These are phyloP conservation scores for Endocalyx cinctus DNA, from an alignment of 2,329 filamentous ascomycete genomes.

Conservation along the genomic window DNA sequence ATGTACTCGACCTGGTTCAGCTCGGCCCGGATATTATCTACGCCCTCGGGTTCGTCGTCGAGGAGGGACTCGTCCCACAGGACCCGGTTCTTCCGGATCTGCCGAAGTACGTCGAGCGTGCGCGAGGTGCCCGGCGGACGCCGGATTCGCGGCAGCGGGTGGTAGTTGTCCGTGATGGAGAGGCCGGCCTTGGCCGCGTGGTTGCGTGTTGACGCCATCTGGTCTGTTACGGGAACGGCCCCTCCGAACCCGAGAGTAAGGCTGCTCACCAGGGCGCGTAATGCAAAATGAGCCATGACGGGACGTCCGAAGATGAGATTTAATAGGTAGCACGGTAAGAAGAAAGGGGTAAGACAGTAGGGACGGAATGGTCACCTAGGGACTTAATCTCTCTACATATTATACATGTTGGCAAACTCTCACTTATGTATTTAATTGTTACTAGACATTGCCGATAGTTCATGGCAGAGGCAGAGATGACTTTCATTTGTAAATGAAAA, in stretches of 20 bases:
- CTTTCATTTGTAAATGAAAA: too few relatives aligned
- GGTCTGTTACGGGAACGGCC: slow-evolving; percentile 10
- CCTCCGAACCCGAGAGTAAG: slow-evolving; percentile 6
- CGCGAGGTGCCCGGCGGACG: slow-evolving; percentile 5
- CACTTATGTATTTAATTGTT: too few relatives aligned
- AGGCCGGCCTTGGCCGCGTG: slow-evolving; percentile 15
- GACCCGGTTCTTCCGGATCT: slow-evolving; percentile 7
- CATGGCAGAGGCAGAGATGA: too few relatives aligned
- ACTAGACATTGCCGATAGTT: too few relatives aligned
- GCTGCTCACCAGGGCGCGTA: slow-evolving; percentile 8
- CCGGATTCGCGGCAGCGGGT: slow-evolving; percentile 11
- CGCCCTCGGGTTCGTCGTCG: slow-evolving; percentile 15
- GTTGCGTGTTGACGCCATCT: slow-evolving; percentile 7
- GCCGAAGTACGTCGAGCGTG: slow-evolving; percentile 8
- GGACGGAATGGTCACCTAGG: too few relatives aligned
- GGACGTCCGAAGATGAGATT: neutral
- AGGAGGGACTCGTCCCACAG: slow-evolving; percentile 5
- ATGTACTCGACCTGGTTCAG: slow-evolving; percentile 26
- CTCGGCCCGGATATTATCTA: slow-evolving; percentile 12
- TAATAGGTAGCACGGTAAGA: too few relatives aligned
- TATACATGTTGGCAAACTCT: too few relatives aligned
- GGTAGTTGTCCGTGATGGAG: slow-evolving; percentile 15
- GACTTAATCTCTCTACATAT: slow-evolving; percentile 3
- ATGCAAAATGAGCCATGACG: slow-evolving; percentile 6
- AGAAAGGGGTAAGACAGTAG: too few relatives aligned